Evolutionary conservation across 202 grass and related monocot genomes (phyloP).

Genomic region (Carex arenaria): DNA sequence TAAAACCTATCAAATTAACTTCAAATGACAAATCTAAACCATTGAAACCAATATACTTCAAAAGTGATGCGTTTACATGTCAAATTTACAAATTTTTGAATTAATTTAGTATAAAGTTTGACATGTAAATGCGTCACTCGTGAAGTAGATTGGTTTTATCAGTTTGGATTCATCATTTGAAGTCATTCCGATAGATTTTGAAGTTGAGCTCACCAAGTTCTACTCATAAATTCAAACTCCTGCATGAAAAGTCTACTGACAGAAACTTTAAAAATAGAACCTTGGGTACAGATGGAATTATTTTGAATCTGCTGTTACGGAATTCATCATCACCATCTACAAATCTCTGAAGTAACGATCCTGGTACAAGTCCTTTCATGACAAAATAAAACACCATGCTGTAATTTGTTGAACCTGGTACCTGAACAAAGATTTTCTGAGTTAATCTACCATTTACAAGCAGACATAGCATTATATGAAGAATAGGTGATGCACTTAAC

Average conservation of each 20-base stretch:
- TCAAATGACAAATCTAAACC: no score
- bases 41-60: no score
- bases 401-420: slow-evolving; percentile 89
- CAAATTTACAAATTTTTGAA: no score
- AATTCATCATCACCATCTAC: slow-evolving; percentile 96
- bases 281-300: slow-evolving; percentile 96
- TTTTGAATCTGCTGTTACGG: slow-evolving; percentile 95
- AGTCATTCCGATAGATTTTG: no score
- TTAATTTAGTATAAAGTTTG: no score
- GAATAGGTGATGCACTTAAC: slow-evolving; percentile 48
- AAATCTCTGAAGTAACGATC: slow-evolving; percentile 89
- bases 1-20: no score
- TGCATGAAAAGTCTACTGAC: background rate
- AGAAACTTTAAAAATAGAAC: slow-evolving; percentile 14
- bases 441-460: slow-evolving; percentile 15
- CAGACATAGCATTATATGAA: background rate
- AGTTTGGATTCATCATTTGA: no score
- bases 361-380: slow-evolving; percentile 55
- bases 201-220: no score
- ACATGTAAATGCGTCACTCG: no score
- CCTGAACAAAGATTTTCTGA: slow-evolving; percentile 49
- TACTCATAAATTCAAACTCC: background rate
- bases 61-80: no score
- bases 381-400: slow-evolving; percentile 99
- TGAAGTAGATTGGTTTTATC: no score